These are phyloP conservation scores for Clitocybe nebularis DNA, from an alignment of 1,284 basidiomycete genomes.

Conservation along the genomic window DNA sequence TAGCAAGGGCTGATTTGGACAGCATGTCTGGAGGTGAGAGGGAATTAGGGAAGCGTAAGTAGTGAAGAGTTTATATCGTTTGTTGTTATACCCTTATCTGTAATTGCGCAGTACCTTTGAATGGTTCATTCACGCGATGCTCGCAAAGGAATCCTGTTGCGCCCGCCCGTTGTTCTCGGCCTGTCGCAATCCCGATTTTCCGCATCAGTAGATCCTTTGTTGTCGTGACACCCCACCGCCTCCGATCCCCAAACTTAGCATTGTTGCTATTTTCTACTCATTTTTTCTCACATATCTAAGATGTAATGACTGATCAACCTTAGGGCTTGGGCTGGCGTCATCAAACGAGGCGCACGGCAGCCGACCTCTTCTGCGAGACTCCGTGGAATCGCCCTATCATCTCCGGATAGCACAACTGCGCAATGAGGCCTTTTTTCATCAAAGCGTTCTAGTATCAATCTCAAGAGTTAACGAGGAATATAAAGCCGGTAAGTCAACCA, in stretches of 20 bases:
- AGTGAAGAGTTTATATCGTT: neutral
- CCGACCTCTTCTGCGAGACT: no score
- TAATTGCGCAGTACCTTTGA: neutral
- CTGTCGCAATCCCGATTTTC: neutral
- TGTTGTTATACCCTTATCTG: no score
- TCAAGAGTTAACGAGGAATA: no score
- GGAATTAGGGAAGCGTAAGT: neutral
- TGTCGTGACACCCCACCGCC: neutral
- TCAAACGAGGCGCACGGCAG: neutral
- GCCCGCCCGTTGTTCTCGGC: no score
- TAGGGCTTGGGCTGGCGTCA: neutral
- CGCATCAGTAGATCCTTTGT: neutral
- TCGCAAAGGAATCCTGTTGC: no score
- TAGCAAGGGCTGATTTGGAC: neutral
- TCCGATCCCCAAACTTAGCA: neutral
- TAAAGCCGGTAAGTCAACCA: no score
- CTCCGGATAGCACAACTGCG: no score
- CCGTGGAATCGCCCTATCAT: no score
- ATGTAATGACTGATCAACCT: no score
- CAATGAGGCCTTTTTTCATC: no score
- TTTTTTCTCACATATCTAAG: neutral
- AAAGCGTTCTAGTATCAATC: no score
- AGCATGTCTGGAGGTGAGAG: neutral
- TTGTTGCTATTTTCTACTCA: neutral
- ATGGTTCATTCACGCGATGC: neutral